phyloP scores from a whole-genome alignment of 768 basidiomycete genomes.

The Hericium rajendrae region DNA sequence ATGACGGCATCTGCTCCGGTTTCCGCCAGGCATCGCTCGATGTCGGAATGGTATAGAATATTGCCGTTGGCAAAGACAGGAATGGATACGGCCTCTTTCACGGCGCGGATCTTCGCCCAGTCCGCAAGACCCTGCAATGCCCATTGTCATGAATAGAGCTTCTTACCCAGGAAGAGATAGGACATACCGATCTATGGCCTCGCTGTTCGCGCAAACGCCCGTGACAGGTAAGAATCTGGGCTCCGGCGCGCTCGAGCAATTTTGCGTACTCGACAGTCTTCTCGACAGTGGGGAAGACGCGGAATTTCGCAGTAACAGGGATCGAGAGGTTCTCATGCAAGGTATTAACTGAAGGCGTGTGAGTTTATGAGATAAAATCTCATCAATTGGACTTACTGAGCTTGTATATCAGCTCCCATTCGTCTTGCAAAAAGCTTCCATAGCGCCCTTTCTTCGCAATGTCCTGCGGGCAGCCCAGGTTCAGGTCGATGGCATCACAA shows the following conservation, averaged over 20 bases:
- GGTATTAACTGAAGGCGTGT: conserved; percentile 53
- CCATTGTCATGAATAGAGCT: no score
- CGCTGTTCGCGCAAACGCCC: conserved; percentile 88
- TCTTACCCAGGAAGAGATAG: not conserved
- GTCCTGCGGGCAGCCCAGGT: conserved; percentile 91
- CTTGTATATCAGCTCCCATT: conserved; percentile 81
- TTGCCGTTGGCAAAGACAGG: conserved; percentile 98
- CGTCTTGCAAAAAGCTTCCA: conserved; percentile 87
- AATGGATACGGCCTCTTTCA: conserved; percentile 81
- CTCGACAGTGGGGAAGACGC: conserved; percentile 77
- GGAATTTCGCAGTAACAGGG: conserved; percentile 96
- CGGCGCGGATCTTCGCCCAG: conserved; percentile 83
- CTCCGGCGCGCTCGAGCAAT: conserved; percentile 93
- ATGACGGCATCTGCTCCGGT: conserved; percentile 92
- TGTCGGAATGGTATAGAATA: conserved; percentile 79
- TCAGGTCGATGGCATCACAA: conserved; percentile 93
- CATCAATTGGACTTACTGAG: conserved; percentile 44
- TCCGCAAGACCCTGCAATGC: conserved; percentile 66
- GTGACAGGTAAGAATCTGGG: conserved; percentile 91
- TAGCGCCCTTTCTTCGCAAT: conserved; percentile 85
- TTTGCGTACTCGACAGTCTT: conserved; percentile 90
- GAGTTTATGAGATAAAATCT: not conserved
- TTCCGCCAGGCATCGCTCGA: conserved; percentile 63
- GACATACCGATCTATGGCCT: conserved; percentile 63
- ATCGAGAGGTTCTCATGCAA: conserved; percentile 75